These are phyloP conservation scores for Petrea volubilis DNA, from an alignment of 257 asterid genomes.

Conservation along the genomic window DNA sequence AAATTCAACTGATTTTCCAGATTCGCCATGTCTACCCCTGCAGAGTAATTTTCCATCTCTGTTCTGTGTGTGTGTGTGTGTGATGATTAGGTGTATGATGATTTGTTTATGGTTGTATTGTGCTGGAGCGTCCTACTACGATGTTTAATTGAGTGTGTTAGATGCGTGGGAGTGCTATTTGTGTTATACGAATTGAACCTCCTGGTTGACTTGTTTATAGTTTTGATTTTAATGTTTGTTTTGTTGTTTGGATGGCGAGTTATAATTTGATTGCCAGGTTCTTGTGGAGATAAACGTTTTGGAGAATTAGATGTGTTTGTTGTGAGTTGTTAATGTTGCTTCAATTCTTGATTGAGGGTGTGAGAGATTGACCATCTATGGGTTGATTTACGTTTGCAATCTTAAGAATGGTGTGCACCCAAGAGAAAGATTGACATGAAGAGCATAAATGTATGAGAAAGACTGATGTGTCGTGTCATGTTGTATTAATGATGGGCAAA, in stretches of 20 bases:
- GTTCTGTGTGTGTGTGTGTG: not conserved
- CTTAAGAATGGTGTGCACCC: not conserved
- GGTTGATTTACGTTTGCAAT: not conserved
- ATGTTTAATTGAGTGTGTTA: not conserved
- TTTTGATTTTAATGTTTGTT: not conserved
- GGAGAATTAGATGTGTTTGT: not conserved
- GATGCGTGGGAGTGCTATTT: constrained; percentile 8
- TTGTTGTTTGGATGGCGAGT: constrained; percentile 1
- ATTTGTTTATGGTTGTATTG: not conserved
- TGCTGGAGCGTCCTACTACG: not conserved
- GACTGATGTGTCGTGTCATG: not conserved
- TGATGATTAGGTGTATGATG: not conserved
- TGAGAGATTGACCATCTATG: constrained; percentile 3
- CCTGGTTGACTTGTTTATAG: not conserved
- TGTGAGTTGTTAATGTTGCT: not conserved
- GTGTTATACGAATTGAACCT: constrained; percentile 7
- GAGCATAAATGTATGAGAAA: not conserved
- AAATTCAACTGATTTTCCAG: constrained; percentile 21
- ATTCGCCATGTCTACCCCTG: constrained; percentile 86
- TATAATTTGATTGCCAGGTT: not conserved
- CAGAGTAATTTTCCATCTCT: constrained; percentile 55
- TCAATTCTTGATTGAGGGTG: constrained; percentile 1
- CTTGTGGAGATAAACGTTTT: constrained; percentile 1
- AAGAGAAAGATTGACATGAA: not conserved
- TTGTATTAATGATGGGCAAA: not conserved